phyloP scores from a whole-genome alignment of 2,329 filamentous ascomycete genomes.

The Colletotrichum agaves region DNA sequence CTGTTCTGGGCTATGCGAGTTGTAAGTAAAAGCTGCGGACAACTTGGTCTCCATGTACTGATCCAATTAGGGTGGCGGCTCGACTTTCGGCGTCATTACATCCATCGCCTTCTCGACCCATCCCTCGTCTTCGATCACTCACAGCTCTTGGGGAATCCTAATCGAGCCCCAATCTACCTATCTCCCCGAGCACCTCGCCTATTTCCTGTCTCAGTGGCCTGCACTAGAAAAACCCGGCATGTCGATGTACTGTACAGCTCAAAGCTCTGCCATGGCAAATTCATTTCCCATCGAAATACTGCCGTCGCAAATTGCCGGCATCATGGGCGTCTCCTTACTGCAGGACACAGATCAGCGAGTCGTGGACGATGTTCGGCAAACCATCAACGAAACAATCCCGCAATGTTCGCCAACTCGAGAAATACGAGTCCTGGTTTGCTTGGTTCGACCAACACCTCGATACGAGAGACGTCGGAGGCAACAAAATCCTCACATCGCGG shows the following conservation, averaged over 20 bases:
- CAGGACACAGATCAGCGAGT: conserved; percentile 47
- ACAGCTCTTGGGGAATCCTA: conserved; percentile 40
- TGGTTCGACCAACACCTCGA: conserved; percentile 53
- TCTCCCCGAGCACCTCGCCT: conserved; percentile 59
- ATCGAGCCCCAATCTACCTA: conserved; percentile 46
- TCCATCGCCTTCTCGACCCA: conserved; percentile 66
- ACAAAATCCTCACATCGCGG: conserved; percentile 54
- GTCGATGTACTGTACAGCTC: conserved; percentile 55
- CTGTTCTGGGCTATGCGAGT: conserved; percentile 74
- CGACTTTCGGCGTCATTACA: conserved; percentile 69
- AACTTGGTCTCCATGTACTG: not conserved
- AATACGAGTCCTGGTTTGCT: conserved; percentile 46
- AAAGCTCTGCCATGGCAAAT: conserved; percentile 47
- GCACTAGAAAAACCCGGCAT: conserved; percentile 61
- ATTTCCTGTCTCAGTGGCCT: conserved; percentile 58
- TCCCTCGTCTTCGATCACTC: conserved; percentile 51
- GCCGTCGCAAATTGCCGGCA: conserved; percentile 45
- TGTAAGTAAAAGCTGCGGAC: conserved; percentile 46
- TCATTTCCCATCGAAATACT: conserved; percentile 47
- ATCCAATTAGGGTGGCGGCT: conserved; percentile 62
- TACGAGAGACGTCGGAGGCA: conserved; percentile 47
- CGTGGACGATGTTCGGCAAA: conserved; percentile 45
- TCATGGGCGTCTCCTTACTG: conserved; percentile 48
- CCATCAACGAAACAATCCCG: conserved; percentile 51
- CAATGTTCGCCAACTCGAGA: conserved; percentile 22